phyloP scores from a whole-genome alignment of 2,329 filamentous ascomycete genomes.

The Colletotrichum caudatum region DNA sequence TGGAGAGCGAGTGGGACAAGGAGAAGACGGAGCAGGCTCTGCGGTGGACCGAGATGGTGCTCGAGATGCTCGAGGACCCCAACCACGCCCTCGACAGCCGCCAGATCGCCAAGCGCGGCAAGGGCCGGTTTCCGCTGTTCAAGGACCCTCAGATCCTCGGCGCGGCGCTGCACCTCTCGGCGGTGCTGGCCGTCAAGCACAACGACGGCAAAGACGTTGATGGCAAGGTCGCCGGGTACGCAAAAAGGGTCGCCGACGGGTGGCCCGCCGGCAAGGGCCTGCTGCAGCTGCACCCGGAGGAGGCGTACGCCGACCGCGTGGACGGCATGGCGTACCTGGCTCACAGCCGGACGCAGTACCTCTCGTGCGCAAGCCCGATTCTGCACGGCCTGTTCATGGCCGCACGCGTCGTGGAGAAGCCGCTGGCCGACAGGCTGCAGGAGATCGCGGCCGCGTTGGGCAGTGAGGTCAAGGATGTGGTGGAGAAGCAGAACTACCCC shows the following conservation, averaged over 20 bases:
- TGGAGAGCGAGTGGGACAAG: slow-evolving; percentile 51
- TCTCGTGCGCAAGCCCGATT: slow-evolving; percentile 49
- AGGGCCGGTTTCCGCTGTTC: slow-evolving; percentile 47
- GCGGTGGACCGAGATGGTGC: slow-evolving; percentile 59
- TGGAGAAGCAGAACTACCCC: slow-evolving; percentile 36
- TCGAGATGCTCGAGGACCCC: slow-evolving; percentile 62
- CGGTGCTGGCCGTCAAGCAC: slow-evolving; percentile 53
- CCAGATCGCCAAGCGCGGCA: slow-evolving; percentile 38
- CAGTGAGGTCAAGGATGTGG: slow-evolving; percentile 52
- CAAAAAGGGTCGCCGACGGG: slow-evolving; percentile 51
- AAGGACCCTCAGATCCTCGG: slow-evolving; percentile 59
- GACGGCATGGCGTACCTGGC: slow-evolving; percentile 48
- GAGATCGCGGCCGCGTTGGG: slow-evolving; percentile 54
- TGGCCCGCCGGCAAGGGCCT: slow-evolving; percentile 57
- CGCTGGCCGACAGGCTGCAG: slow-evolving; percentile 54
- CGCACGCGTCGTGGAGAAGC: slow-evolving; percentile 54
- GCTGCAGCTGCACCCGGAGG: slow-evolving; percentile 52
- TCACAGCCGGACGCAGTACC: slow-evolving; percentile 50
- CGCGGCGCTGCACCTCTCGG: slow-evolving; percentile 58
- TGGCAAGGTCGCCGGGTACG: slow-evolving; percentile 54
- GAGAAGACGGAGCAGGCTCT: slow-evolving; percentile 57
- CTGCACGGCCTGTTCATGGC: slow-evolving; percentile 61
- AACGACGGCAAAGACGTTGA: slow-evolving; percentile 48
- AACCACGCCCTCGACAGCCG: slow-evolving; percentile 49
- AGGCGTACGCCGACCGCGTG: slow-evolving; percentile 45